Conservation (phyloP, 495 filamentous ascomycete species). For the Talaromyces trachyspermus region DNA sequence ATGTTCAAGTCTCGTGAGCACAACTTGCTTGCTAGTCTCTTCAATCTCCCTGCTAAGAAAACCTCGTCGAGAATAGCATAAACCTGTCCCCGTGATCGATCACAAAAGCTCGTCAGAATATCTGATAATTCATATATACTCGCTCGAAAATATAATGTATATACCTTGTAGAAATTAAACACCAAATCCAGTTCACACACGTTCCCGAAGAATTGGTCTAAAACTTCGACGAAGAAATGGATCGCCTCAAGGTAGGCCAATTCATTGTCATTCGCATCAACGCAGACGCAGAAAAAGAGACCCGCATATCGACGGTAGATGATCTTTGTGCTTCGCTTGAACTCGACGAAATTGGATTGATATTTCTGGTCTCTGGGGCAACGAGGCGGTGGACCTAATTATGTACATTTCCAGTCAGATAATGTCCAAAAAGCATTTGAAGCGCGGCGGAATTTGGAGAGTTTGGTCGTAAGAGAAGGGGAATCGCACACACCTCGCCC, state of each 20-base stretch:
- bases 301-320: slow-evolving; percentile 96
- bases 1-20: slow-evolving; percentile 88
- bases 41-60: slow-evolving; percentile 96
- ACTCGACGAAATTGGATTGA: slow-evolving; percentile 98
- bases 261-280: slow-evolving; percentile 98
- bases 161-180: slow-evolving; percentile 91
- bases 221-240: slow-evolving; percentile 98
- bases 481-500: slow-evolving; percentile 54
- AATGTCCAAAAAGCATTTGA: too few relatives aligned
- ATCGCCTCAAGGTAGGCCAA: slow-evolving; percentile 95
- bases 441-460: too few relatives aligned
- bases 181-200: slow-evolving; percentile 98
- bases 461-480: slow-evolving; percentile 1
- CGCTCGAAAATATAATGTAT: not conserved
- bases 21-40: slow-evolving; percentile 97
- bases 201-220: slow-evolving; percentile 98
- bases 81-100: too few relatives aligned
- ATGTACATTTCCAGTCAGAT: too few relatives aligned
- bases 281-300: slow-evolving; percentile 97
- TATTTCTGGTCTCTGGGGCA: slow-evolving; percentile 96
- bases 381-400: slow-evolving; percentile 96
- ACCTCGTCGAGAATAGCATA: slow-evolving; percentile 98
- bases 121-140: not conserved
- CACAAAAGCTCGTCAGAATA: too few relatives aligned
- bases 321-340: slow-evolving; percentile 72